Evolutionary conservation across 257 asterid species (phyloP).

Genomic region (Linderniella brevidens): DNA sequence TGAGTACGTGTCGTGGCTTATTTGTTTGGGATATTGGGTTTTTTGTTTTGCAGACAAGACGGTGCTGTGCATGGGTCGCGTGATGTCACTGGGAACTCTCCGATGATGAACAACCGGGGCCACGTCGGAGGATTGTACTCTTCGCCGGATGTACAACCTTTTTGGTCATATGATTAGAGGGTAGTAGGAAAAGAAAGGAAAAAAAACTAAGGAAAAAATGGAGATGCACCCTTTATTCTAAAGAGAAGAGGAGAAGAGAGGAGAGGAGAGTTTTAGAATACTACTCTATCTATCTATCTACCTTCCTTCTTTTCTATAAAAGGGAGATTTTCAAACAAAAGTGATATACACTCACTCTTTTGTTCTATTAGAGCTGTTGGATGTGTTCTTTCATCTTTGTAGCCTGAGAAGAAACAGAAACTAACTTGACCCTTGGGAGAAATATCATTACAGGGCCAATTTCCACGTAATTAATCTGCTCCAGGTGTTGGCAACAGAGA

Average conservation of each 20-base stretch:
- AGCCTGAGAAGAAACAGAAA: too few relatives aligned
- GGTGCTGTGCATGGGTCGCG: constrained; percentile 29
- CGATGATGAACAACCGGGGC: constrained; percentile 27
- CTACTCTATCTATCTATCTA: too few relatives aligned
- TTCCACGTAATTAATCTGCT: too few relatives aligned
- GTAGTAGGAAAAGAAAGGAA: constrained; percentile 13
- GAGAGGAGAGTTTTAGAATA: constrained; percentile 5
- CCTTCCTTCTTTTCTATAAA: too few relatives aligned
- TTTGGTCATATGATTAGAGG: constrained; percentile 71
- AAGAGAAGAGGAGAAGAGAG: constrained; percentile 12
- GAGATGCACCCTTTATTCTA: not conserved
- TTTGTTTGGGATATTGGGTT: too few relatives aligned
- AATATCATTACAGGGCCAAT: too few relatives aligned
- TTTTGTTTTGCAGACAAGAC: constrained; percentile 44
- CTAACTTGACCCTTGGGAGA: too few relatives aligned
- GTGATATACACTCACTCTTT: too few relatives aligned
- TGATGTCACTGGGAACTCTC: constrained; percentile 38
- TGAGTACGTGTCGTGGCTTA: not conserved
- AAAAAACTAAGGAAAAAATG: constrained; percentile 10
- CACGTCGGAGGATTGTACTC: constrained; percentile 71
- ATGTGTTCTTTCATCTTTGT: too few relatives aligned
- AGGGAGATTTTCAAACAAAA: too few relatives aligned
- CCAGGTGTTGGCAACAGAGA: too few relatives aligned
- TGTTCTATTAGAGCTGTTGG: too few relatives aligned
- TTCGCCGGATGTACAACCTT: constrained; percentile 59